Percentiles rank a stretch among this genome's conserved stretches.
Evolutionary conservation across 192 early-diverging fungal genomes (phyloP).

Genomic region (Diversispora epigaea): DNA sequence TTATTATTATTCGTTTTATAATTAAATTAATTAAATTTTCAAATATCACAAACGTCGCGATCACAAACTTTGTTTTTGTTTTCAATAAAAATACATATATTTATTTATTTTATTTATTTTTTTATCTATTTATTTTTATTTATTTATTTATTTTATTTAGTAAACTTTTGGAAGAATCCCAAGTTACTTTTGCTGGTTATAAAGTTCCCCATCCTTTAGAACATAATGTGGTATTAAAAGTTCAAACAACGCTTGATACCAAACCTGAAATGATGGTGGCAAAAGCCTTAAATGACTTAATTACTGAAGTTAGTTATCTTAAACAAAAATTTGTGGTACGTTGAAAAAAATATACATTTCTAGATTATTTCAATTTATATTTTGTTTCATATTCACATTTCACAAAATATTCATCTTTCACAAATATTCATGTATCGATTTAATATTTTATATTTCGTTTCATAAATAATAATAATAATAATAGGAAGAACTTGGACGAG

Average conservation of each 20-base stretch:
- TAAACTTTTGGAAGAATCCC: slow-evolving; percentile 85
- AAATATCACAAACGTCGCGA: slow-evolving; percentile 14
- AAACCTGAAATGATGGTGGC: slow-evolving; percentile 80
- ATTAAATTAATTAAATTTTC: no score
- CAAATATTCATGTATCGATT: no score
- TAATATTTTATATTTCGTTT: no score
- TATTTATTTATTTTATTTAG: no score
- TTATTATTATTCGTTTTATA: no score
- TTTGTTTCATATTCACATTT: no score
- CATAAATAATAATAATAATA: background rate
- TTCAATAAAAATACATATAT: no score
- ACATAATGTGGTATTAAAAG: slow-evolving; percentile 84
- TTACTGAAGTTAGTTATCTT: slow-evolving; percentile 72
- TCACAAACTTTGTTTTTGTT: background rate
- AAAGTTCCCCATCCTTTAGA: slow-evolving; percentile 95
- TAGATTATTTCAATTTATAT: background rate
- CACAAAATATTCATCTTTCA: background rate
- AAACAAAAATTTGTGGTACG: slow-evolving; percentile 78
- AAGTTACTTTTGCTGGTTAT: slow-evolving; percentile 96
- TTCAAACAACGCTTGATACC: slow-evolving; percentile 88
- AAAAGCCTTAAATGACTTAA: slow-evolving; percentile 75
- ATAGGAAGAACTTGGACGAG: slow-evolving; percentile 29
- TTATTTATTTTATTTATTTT: no score
- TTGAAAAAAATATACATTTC: background rate
- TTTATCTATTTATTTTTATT: no score